Evolutionary conservation across 441 rosid genomes (phyloP).

Genomic region (Populus trichocarpa): DNA sequence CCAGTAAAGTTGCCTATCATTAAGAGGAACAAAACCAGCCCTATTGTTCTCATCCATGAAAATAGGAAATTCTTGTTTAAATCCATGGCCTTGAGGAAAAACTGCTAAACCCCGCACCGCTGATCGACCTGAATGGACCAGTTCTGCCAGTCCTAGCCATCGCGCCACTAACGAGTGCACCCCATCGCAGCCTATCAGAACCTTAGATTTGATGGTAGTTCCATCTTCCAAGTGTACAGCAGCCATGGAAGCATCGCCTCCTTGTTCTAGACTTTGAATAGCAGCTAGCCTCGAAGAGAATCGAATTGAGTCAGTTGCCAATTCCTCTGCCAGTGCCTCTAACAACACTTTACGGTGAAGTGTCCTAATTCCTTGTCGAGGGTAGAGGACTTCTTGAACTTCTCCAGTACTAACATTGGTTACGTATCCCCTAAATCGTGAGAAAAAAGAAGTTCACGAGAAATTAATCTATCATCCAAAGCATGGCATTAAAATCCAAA

Average conservation of each 20-base stretch:
- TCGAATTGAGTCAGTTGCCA: constrained; percentile 14
- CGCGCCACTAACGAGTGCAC: constrained; percentile 36
- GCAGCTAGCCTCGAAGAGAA: constrained; percentile 31
- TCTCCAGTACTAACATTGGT: background rate
- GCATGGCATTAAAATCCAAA: background rate
- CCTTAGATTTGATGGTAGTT: constrained; percentile 37
- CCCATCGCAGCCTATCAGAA: constrained; percentile 52
- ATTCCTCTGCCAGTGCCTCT: no score
- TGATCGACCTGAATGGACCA: no score
- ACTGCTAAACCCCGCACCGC: no score
- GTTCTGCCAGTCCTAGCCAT: constrained; percentile 19
- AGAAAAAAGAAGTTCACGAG: background rate
- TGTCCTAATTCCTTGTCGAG: constrained; percentile 14
- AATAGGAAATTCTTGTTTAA: no score
- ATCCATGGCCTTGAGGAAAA: no score
- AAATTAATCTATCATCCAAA: background rate
- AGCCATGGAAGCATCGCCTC: constrained; percentile 1
- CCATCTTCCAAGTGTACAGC: constrained; percentile 36
- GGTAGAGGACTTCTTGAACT: background rate
- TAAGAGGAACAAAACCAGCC: constrained; percentile 13
- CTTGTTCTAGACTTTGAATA: constrained; percentile 22
- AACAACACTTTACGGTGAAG: constrained; percentile 19
- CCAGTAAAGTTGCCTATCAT: no score
- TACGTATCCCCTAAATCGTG: background rate
- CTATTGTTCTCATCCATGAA: no score